Evolutionary conservation across 495 filamentous ascomycete genomes (phyloP).

Genomic region (Xylaria cubensis): DNA sequence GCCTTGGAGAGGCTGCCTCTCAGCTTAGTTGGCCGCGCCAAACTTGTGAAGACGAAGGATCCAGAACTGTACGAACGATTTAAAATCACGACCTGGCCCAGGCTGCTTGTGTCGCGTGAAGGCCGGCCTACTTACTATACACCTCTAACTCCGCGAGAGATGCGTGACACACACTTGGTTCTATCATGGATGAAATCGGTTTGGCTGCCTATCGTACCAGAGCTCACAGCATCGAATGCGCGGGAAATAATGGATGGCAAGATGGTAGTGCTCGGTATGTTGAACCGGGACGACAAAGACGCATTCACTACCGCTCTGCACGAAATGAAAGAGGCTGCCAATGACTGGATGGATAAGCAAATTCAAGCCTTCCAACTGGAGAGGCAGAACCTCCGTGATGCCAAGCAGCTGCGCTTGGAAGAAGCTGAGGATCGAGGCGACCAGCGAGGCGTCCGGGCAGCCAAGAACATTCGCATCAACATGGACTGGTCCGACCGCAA

Average conservation of each 20-base stretch:
- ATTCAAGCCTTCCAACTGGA: slow-evolving; percentile 87
- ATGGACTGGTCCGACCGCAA: slow-evolving; percentile 87
- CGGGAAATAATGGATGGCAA: slow-evolving; percentile 93
- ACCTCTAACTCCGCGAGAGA: slow-evolving; percentile 81
- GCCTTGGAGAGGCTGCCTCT: slow-evolving; percentile 86
- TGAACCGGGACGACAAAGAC: slow-evolving; percentile 78
- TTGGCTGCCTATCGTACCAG: slow-evolving; percentile 97
- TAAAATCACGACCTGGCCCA: slow-evolving; percentile 95
- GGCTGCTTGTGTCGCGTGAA: slow-evolving; percentile 86
- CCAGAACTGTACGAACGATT: slow-evolving; percentile 74
- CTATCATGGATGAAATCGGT: slow-evolving; percentile 93
- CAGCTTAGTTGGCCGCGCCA: slow-evolving; percentile 87
- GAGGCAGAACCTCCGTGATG: slow-evolving; percentile 86
- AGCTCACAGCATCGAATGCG: slow-evolving; percentile 89
- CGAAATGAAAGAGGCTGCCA: slow-evolving; percentile 93
- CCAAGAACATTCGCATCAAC: slow-evolving; percentile 89
- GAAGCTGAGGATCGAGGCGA: slow-evolving; percentile 95
- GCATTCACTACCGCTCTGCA: slow-evolving; percentile 79
- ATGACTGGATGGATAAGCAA: slow-evolving; percentile 98
- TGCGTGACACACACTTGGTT: slow-evolving; percentile 83
- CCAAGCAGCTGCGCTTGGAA: slow-evolving; percentile 93
- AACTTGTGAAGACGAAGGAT: slow-evolving; percentile 87
- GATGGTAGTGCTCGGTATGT: slow-evolving; percentile 87
- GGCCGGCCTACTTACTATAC: slow-evolving; percentile 87
- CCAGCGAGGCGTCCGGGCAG: slow-evolving; percentile 81